Evolutionary conservation across 169 alveolate genomes (phyloP).

Genomic region (Cryptosporidium tyzzeri): DNA sequence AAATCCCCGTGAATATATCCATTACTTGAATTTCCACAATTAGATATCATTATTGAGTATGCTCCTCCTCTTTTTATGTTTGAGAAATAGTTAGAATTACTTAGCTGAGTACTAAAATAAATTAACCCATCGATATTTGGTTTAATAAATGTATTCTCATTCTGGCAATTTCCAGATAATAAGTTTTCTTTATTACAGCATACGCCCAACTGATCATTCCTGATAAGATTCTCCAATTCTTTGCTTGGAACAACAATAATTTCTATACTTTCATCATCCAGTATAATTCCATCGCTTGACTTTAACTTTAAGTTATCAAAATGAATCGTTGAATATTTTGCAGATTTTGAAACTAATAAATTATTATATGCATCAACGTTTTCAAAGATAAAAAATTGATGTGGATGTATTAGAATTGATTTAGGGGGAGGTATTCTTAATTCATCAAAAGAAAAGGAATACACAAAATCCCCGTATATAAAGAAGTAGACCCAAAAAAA

Average conservation of each 20-base stretch:
- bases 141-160: constrained; percentile 26
- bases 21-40: constrained; percentile 38
- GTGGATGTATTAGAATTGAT: constrained; percentile 26
- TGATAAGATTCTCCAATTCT: constrained; percentile 6
- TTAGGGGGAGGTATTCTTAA: constrained; percentile 38
- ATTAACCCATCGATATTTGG: constrained; percentile 20
- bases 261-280: constrained; percentile 19
- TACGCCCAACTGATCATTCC: background rate
- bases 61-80: constrained; percentile 22
- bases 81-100: background rate
- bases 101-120: background rate
- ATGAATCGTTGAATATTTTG: constrained; percentile 8
- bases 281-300: background rate
- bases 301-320: background rate
- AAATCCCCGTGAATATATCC: constrained; percentile 7
- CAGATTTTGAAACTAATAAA: background rate
- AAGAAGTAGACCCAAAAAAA: background rate
- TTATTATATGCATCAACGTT: background rate
- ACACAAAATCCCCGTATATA: background rate
- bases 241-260: constrained; percentile 32
- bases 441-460: constrained; percentile 14
- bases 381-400: constrained; percentile 38
- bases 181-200: constrained; percentile 55
- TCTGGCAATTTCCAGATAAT: constrained; percentile 6
- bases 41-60: constrained; percentile 26